These are phyloP conservation scores for Blastobotrys chiropterorum DNA, from an alignment of 805 yeast species.

Conservation along the genomic window DNA sequence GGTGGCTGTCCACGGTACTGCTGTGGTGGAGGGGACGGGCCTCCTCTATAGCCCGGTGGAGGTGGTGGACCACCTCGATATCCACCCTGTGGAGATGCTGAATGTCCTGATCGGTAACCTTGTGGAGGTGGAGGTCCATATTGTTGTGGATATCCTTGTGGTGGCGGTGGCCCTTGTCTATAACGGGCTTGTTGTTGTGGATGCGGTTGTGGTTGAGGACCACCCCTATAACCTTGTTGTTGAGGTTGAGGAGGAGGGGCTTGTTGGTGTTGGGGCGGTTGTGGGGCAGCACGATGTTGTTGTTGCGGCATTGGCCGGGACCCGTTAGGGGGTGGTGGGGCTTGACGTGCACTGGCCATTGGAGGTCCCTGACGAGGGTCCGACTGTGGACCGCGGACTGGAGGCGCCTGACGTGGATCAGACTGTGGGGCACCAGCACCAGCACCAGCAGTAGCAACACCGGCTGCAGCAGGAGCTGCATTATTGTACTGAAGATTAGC, in stretches of 20 bases:
- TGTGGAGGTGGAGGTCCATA: not conserved
- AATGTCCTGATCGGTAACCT: not conserved
- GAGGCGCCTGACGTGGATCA: not conserved
- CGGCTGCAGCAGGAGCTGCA: not conserved
- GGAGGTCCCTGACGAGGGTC: not conserved
- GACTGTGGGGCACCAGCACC: not conserved
- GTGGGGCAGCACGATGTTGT: not conserved
- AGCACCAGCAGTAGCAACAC: not conserved
- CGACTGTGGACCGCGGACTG: not conserved
- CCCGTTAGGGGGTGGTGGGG: slow-evolving; percentile 4
- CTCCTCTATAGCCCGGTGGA: not conserved
- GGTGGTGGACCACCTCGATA: slow-evolving; percentile 2
- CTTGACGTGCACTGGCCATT: not conserved
- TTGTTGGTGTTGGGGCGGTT: not conserved
- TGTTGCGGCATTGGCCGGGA: not conserved
- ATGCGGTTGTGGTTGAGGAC: not conserved
- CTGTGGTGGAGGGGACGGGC: not conserved
- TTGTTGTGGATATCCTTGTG: slow-evolving; percentile 4
- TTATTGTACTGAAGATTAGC: not conserved
- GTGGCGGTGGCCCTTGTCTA: slow-evolving; percentile 1
- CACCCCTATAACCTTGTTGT: not conserved
- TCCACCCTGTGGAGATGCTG: slow-evolving; percentile 4
- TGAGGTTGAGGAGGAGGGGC: not conserved
- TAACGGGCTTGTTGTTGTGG: slow-evolving; percentile 1
- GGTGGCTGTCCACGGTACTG: not conserved